Evolutionary conservation across 106 monocot species (phyloP).

Genomic region (Chionographis japonica): DNA sequence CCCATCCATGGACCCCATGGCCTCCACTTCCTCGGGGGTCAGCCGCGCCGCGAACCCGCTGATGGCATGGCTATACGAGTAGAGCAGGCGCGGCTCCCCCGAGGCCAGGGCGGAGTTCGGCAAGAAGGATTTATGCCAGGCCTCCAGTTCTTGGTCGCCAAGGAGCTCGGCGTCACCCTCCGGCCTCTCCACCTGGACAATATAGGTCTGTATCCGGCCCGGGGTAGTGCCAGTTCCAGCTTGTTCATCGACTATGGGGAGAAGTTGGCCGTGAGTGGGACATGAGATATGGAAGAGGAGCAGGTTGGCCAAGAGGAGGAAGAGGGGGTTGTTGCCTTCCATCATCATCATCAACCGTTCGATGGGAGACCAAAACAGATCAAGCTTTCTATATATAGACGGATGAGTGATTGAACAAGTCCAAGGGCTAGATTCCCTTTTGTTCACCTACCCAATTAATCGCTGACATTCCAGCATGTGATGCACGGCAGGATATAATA

Average conservation of each 20-base stretch:
- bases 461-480: too few species aligned
- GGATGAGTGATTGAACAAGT: too few species aligned
- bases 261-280: neutral
- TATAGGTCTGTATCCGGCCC: neutral
- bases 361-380: too few species aligned
- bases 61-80: neutral
- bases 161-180: neutral
- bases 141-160: neutral
- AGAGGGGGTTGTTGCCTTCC: too few species aligned
- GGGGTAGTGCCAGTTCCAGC: too few species aligned
- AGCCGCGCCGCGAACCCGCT: conserved; percentile 3
- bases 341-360: too few species aligned
- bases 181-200: neutral
- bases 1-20: too few species aligned
- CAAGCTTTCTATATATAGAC: too few species aligned
- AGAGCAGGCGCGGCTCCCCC: neutral
- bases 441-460: too few species aligned
- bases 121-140: neutral
- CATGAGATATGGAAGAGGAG: neutral
- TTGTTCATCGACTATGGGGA: neutral
- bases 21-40: neutral
- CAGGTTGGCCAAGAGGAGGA: too few species aligned
- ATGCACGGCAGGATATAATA: too few species aligned
- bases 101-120: neutral
- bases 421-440: too few species aligned